Evolutionary conservation across 192 early-diverging fungal species (phyloP).

Genomic region (Linderina pennispora): DNA sequence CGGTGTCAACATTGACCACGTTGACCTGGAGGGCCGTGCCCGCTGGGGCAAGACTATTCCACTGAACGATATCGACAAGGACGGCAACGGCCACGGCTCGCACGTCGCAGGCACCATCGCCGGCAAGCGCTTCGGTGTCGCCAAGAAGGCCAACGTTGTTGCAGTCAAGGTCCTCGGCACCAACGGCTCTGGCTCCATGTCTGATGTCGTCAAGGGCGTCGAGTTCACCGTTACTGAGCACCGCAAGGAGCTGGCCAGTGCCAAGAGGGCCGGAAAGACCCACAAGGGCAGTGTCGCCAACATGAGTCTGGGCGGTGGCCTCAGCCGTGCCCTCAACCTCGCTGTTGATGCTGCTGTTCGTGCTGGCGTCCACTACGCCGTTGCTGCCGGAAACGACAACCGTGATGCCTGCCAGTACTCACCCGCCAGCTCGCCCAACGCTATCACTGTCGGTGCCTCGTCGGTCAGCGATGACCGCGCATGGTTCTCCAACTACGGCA

Average conservation of each 20-base stretch:
- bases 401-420: conserved; percentile 88
- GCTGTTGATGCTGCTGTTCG: conserved; percentile 76
- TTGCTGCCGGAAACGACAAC: conserved; percentile 96
- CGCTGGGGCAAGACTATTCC: conserved; percentile 75
- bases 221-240: conserved; percentile 62
- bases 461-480: conserved; percentile 80
- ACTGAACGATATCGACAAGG: conserved; percentile 52
- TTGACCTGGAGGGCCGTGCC: conserved; percentile 91
- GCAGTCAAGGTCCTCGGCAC: conserved; percentile 90
- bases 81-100: conserved; percentile 79
- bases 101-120: conserved; percentile 89
- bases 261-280: conserved; percentile 52
- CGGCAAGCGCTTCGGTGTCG: conserved; percentile 77
- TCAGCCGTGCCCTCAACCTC: conserved; percentile 68
- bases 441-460: conserved; percentile 89
- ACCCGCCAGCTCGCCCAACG: conserved; percentile 70
- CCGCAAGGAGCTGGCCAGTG: conserved; percentile 40
- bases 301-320: conserved; percentile 88
- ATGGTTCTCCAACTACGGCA: conserved; percentile 77
- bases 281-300: conserved; percentile 86
- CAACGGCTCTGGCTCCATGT: conserved; percentile 88
- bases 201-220: conserved; percentile 82
- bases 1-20: conserved; percentile 75
- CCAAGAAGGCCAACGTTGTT: conserved; percentile 78
- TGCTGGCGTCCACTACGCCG: conserved; percentile 83